Conservation (phyloP, 306 rosid genomes). For the Carpinus fangiana region DNA sequence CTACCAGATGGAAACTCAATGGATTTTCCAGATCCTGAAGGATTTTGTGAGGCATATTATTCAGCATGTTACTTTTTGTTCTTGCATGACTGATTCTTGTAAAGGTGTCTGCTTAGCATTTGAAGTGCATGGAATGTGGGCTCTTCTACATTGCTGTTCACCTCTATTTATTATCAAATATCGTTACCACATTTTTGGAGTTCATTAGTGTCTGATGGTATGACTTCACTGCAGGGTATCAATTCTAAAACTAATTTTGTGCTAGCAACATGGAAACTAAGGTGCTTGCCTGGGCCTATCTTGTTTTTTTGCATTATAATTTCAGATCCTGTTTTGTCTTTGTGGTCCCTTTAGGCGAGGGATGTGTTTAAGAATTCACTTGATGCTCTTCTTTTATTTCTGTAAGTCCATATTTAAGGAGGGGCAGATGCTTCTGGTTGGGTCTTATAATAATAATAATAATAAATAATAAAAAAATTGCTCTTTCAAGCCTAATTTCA, state of each 20-base stretch:
- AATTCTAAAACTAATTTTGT: slow-evolving; percentile 50
- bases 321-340: background rate
- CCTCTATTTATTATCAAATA: background rate
- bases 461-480: background rate
- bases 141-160: background rate
- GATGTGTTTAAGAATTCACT: no score
- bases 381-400: background rate
- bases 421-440: background rate
- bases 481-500: background rate
- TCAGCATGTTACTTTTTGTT: background rate
- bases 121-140: background rate
- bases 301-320: background rate
- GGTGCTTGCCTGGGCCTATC: slow-evolving; percentile 47
- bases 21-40: background rate
- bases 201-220: slow-evolving; percentile 2
- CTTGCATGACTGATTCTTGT: background rate
- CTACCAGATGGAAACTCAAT: background rate
- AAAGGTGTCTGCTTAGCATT: background rate
- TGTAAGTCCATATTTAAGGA: no score
- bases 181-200: background rate
- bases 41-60: background rate
- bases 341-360: background rate
- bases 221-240: slow-evolving; percentile 48
- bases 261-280: slow-evolving; percentile 78
- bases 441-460: background rate